phyloP scores from a whole-genome alignment of 2,329 filamentous ascomycete species.

The Ophiostoma novo-ulmi region DNA sequence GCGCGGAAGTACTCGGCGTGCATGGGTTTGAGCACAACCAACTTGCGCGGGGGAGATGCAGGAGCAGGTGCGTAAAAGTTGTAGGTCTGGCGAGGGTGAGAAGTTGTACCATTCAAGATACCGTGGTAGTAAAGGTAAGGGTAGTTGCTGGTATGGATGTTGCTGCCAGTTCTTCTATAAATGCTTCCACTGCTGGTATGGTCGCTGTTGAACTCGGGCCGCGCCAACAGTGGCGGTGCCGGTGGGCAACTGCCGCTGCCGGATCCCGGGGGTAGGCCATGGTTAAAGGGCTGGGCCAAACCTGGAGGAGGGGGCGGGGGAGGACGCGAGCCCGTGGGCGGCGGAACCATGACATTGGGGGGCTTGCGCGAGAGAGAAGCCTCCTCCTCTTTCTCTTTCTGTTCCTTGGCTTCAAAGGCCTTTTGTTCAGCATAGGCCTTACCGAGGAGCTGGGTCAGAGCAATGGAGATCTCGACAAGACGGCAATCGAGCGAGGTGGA shows the following conservation, averaged over 20 bases:
- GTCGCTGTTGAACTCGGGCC: neutral
- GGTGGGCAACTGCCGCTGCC: neutral
- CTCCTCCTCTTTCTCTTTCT: neutral
- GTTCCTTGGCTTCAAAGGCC: neutral
- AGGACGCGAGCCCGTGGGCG: neutral
- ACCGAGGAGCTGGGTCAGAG: conserved; percentile 7
- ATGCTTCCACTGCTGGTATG: neutral
- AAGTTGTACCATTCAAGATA: neutral
- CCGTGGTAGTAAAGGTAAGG: neutral
- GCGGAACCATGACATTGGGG: neutral
- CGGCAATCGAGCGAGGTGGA: conserved; percentile 21
- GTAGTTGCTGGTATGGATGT: conserved; percentile 1
- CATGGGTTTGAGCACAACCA: conserved; percentile 4
- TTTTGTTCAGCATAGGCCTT: neutral
- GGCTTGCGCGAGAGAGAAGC: neutral
- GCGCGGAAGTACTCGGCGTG: conserved; percentile 24
- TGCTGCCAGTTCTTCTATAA: neutral
- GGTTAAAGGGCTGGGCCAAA: neutral
- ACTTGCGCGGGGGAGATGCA: neutral
- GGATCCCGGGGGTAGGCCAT: neutral
- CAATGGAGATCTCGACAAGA: conserved; percentile 23
- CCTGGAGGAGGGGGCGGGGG: neutral
- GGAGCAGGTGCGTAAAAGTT: neutral
- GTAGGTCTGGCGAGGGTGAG: neutral
- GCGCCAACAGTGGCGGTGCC: neutral